phyloP scores from a whole-genome alignment of 1,284 basidiomycete genomes.

The Apiotrichum akiyoshidainum region DNA sequence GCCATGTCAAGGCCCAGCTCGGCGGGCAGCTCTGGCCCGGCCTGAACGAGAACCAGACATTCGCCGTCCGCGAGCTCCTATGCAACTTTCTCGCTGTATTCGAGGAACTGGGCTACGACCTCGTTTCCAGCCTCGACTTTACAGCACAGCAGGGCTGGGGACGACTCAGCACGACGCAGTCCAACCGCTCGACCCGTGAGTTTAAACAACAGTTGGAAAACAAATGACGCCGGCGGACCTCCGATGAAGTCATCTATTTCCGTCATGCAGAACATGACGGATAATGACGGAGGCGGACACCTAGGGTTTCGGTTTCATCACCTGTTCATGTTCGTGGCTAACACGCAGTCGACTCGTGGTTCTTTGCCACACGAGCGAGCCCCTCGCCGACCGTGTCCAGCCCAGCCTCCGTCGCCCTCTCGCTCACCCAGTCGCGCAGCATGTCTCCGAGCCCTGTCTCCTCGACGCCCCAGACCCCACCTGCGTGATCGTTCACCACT shows the following conservation, averaged over 20 bases:
- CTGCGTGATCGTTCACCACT: no score
- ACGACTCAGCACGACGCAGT: neutral
- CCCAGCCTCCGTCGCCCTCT: neutral
- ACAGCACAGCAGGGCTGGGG: neutral
- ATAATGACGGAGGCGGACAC: neutral
- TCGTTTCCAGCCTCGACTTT: slow-evolving; percentile 36
- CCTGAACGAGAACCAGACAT: neutral
- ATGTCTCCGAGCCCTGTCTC: neutral
- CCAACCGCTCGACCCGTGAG: neutral
- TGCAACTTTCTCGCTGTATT: slow-evolving; percentile 27
- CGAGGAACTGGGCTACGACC: slow-evolving; percentile 37
- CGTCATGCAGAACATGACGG: neutral
- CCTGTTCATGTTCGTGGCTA: neutral
- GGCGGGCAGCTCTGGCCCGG: neutral
- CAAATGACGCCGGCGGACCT: neutral
- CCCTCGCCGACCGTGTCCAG: neutral
- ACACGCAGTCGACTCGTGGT: slow-evolving; percentile 1
- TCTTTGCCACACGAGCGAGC: neutral
- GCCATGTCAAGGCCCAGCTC: neutral
- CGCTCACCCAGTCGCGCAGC: neutral
- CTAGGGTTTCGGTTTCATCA: no score
- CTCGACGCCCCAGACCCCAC: neutral
- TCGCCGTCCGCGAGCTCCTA: slow-evolving; percentile 2
- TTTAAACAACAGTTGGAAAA: neutral
- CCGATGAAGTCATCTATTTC: neutral